Evolutionary conservation across 75 land plant species (phyloP).

Genomic region (Gnetum montanum): DNA sequence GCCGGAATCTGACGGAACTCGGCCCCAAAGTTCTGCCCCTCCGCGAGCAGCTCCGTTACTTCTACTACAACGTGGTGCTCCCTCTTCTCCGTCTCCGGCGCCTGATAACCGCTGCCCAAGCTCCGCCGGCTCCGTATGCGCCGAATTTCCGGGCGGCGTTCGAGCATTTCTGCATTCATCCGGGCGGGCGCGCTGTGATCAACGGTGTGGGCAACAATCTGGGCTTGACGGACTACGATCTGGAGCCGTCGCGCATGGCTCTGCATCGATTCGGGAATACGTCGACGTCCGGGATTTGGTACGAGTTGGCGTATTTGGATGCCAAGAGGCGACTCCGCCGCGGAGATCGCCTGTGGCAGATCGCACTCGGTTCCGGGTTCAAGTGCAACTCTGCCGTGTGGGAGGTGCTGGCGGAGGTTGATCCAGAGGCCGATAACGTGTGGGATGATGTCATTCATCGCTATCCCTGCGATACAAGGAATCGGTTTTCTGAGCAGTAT

Average conservation of each 20-base stretch:
- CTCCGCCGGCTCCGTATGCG: slow-evolving; percentile 73
- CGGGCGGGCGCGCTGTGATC: slow-evolving; percentile 70
- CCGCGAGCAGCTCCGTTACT: slow-evolving; percentile 54
- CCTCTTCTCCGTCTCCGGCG: slow-evolving; percentile 38
- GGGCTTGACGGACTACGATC: slow-evolving; percentile 41
- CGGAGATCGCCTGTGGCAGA: slow-evolving; percentile 67
- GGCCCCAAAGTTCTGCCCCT: slow-evolving; percentile 69
- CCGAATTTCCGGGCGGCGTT: slow-evolving; percentile 77
- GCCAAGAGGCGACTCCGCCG: slow-evolving; percentile 56
- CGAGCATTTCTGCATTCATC: slow-evolving; percentile 83
- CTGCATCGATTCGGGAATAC: slow-evolving; percentile 72
- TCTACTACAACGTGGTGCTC: slow-evolving; percentile 26
- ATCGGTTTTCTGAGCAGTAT: too few relatives aligned
- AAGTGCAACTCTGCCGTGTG: slow-evolving; percentile 85
- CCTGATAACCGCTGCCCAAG: too few relatives aligned
- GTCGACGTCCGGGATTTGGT: slow-evolving; percentile 55
- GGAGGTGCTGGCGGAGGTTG: slow-evolving; percentile 36
- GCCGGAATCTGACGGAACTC: slow-evolving; percentile 66
- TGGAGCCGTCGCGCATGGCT: slow-evolving; percentile 71
- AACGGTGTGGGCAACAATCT: slow-evolving; percentile 69
- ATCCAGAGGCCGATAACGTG: slow-evolving; percentile 24
- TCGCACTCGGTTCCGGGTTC: slow-evolving; percentile 68
- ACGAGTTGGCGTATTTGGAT: slow-evolving; percentile 60
- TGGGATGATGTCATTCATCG: slow-evolving; percentile 57
- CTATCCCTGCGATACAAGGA: too few relatives aligned